phyloP scores from a whole-genome alignment of 108 stramenopile genomes.

The Cyclotella choctawhatcheeana region DNA sequence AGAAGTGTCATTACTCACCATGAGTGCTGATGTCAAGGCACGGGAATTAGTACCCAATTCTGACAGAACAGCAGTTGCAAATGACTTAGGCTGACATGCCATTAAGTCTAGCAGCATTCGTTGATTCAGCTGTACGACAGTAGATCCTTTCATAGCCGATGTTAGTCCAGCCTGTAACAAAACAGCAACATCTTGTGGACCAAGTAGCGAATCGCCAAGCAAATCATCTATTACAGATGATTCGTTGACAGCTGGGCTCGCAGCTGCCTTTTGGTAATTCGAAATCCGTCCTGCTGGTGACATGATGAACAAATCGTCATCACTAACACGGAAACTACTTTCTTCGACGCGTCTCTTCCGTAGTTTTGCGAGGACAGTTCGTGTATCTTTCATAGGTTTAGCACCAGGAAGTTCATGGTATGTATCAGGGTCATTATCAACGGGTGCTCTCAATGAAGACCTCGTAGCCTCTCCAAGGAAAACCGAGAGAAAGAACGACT shows the following conservation, averaged over 20 bases:
- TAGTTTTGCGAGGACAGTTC: conserved; percentile 30
- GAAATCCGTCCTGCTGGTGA: conserved; percentile 74
- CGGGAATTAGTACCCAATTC: conserved; percentile 87
- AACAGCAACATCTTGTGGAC: conserved; percentile 89
- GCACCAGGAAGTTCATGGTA: conserved; percentile 5
- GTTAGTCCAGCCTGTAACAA: conserved; percentile 90
- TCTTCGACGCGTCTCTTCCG: conserved; percentile 45
- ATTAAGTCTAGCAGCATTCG: conserved; percentile 90
- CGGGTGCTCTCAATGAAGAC: conserved; percentile 61
- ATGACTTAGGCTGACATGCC: conserved; percentile 82
- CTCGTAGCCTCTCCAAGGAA: conserved; percentile 91
- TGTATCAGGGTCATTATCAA: neutral
- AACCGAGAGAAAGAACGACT: conserved; percentile 88
- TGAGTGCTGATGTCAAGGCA: conserved; percentile 68
- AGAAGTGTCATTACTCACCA: conserved; percentile 12
- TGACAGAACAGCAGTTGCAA: conserved; percentile 86
- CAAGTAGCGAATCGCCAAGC: conserved; percentile 88
- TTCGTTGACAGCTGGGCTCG: neutral
- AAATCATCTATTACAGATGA: conserved; percentile 54
- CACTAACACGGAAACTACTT: conserved; percentile 49
- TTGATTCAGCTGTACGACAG: conserved; percentile 92
- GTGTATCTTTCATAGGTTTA: conserved; percentile 21
- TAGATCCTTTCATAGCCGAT: conserved; percentile 85
- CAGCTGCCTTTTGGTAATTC: neutral
- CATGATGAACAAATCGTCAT: conserved; percentile 50